Evolutionary conservation across 306 rosid genomes (phyloP).

Genomic region (Acacia acuminata): DNA sequence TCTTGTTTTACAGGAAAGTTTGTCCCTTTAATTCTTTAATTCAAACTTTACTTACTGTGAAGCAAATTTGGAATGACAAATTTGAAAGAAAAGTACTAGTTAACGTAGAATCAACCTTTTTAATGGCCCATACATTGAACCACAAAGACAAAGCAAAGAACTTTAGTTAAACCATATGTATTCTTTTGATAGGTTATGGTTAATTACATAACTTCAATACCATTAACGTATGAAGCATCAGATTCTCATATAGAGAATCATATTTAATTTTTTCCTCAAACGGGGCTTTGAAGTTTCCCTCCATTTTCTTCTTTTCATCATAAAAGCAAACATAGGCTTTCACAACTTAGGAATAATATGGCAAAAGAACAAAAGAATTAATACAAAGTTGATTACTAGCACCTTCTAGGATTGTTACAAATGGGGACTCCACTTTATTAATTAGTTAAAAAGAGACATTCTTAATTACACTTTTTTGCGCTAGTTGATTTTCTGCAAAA

Average conservation of each 20-base stretch:
- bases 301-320: constrained; percentile 9
- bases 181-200: constrained; percentile 13
- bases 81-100: background rate
- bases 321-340: background rate
- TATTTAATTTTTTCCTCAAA: background rate
- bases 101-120: background rate
- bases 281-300: constrained; percentile 8
- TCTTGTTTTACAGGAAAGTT: background rate
- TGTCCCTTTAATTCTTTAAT: background rate
- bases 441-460: background rate
- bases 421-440: background rate
- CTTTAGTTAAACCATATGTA: constrained; percentile 31
- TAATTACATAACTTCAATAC: constrained; percentile 2
- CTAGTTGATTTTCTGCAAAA: background rate
- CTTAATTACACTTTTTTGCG: background rate
- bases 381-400: background rate
- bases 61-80: background rate
- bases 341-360: background rate
- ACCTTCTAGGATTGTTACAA: background rate
- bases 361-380: constrained; percentile 1
- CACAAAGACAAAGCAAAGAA: constrained; percentile 19
- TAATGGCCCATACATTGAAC: constrained; percentile 1
- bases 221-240: background rate
- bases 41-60: background rate
- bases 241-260: constrained; percentile 1